A percentile compares a stretch with the other conserved stretches of the same genome.
Evolutionary conservation across 352 stramenopile species (phyloP).

Genomic region (Phytophthora citrophthora): DNA sequence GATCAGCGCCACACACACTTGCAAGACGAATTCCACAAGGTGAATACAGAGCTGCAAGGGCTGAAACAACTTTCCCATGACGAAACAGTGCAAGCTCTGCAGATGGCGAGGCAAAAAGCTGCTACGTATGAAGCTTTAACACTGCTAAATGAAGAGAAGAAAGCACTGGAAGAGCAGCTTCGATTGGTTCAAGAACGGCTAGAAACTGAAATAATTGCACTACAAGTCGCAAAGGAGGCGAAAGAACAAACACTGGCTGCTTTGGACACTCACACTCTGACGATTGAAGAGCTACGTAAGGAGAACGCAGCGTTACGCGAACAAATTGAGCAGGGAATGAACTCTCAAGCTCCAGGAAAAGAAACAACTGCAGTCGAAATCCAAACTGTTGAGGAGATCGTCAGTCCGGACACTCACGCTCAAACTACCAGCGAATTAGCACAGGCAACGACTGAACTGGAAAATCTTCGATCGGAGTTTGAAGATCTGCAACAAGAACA

Average conservation of each 20-base stretch:
- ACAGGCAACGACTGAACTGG: conserved; percentile 17
- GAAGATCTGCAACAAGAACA: conserved; percentile 38
- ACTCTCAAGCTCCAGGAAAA: not conserved
- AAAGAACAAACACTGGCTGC: conserved; percentile 18
- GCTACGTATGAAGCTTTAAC: conserved; percentile 64
- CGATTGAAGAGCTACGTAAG: conserved; percentile 36
- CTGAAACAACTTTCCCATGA: conserved; percentile 67
- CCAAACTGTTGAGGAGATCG: conserved; percentile 20
- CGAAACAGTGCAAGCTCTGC: conserved; percentile 75
- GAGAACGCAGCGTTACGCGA: conserved; percentile 32
- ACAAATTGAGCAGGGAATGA: conserved; percentile 8
- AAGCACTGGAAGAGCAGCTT: conserved; percentile 46
- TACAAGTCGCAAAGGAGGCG: conserved; percentile 24
- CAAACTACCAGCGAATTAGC: conserved; percentile 16
- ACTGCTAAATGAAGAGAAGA: conserved; percentile 66
- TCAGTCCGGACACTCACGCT: conserved; percentile 15
- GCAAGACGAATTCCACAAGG: conserved; percentile 36
- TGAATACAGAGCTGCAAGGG: conserved; percentile 40
- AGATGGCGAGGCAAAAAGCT: conserved; percentile 67
- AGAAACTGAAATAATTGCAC: conserved; percentile 14
- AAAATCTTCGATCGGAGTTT: conserved; percentile 31
- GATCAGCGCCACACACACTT: conserved; percentile 31
- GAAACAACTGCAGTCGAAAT: not conserved
- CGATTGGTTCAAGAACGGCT: conserved; percentile 31
- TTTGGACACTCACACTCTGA: conserved; percentile 12